A percentile compares a stretch with the other conserved stretches of the same genome.
phyloP scores from a whole-genome alignment of 805 yeast genomes.

The Sungouiozyma intestinalis region DNA sequence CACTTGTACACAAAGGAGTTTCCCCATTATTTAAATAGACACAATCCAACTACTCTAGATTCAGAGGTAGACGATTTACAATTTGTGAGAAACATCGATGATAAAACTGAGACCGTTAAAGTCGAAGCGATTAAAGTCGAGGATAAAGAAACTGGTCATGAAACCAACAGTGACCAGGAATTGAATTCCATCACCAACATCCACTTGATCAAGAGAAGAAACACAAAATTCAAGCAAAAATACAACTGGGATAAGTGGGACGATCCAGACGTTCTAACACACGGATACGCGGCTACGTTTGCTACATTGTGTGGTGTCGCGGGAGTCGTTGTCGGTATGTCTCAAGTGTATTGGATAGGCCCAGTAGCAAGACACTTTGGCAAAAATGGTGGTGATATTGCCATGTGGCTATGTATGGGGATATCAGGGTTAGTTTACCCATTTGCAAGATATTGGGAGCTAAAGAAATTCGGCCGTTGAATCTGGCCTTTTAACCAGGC shows the following conservation, averaged over 20 bases:
- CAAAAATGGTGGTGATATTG: conserved; percentile 66
- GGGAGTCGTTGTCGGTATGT: conserved; percentile 83
- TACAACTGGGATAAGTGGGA: conserved; percentile 76
- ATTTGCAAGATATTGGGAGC: conserved; percentile 50
- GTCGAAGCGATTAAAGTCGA: background rate
- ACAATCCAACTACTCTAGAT: conserved; percentile 2
- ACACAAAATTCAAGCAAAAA: conserved; percentile 27
- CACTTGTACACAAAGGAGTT: conserved; percentile 37
- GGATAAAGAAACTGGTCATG: conserved; percentile 2
- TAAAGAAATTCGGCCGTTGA: conserved; percentile 42
- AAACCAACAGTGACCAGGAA: conserved; percentile 9
- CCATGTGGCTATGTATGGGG: conserved; percentile 69
- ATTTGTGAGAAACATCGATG: background rate
- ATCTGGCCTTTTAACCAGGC: background rate
- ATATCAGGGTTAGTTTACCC: conserved; percentile 61
- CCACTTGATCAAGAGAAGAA: conserved; percentile 13
- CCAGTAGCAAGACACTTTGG: conserved; percentile 60
- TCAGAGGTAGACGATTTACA: background rate
- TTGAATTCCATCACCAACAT: conserved; percentile 4
- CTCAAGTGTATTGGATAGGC: conserved; percentile 76
- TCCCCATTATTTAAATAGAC: conserved; percentile 13
- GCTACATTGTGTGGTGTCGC: conserved; percentile 63
- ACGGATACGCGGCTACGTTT: conserved; percentile 59
- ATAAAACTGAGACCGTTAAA: background rate
- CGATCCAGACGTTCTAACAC: conserved; percentile 45